phyloP scores from a whole-genome alignment of 441 rosid species.

The Pelargonium myrrhifolium region DNA sequence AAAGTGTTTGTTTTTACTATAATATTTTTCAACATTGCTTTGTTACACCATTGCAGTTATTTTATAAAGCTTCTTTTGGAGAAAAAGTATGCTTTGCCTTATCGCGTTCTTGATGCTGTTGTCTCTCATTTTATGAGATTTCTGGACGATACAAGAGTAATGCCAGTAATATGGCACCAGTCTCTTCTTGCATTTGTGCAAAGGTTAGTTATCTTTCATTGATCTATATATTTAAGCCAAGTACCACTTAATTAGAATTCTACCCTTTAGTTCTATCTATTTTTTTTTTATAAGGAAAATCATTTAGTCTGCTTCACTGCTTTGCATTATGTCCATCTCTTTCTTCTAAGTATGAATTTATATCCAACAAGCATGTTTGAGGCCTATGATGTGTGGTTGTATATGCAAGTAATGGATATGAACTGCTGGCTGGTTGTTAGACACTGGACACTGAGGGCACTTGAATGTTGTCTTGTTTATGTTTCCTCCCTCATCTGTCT shows the following conservation, averaged over 20 bases:
- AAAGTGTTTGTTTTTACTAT: neutral
- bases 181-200: constrained; percentile 82
- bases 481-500: neutral
- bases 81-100: constrained; percentile 84
- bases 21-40: neutral
- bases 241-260: neutral
- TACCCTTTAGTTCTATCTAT: neutral
- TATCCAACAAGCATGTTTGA: neutral
- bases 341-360: neutral
- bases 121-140: constrained; percentile 76
- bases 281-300: neutral
- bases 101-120: constrained; percentile 71
- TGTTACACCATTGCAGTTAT: constrained; percentile 43
- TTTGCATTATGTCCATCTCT: neutral
- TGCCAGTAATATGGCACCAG: constrained; percentile 98
- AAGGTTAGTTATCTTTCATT: constrained; percentile 38
- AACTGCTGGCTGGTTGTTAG: neutral
- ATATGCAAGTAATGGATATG: neutral
- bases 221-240: neutral
- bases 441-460: neutral
- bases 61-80: constrained; percentile 81
- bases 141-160: constrained; percentile 53
- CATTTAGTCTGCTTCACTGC: neutral
- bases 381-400: neutral
- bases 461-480: too few species aligned